Evolutionary conservation across 2,329 filamentous ascomycete species (phyloP), one percentile per base, ranked within the genome.

Genomic region (Triangularia verruculosa): DNA sequence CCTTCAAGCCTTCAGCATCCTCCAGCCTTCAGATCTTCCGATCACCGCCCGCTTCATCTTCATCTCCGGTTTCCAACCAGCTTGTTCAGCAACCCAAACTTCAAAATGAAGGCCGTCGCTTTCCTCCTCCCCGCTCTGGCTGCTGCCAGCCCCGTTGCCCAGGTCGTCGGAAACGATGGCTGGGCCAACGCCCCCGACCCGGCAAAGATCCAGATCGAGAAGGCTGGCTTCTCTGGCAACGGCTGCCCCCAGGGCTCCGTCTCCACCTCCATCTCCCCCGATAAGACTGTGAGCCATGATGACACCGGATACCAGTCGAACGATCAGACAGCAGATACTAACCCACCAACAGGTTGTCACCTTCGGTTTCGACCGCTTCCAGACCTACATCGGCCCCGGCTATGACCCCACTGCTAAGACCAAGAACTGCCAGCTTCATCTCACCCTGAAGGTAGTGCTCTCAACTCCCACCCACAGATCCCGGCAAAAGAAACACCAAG

Each of bases 381-480:
- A 80, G 72, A 79, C 78, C 59, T 80, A 78, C 72, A 80, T 79
- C 63, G 79, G 79, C 2, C 78, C 78, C n/a, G 77, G 75, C 55
- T 76, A 74, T 55, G 63, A 63, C 60, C 66, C 70, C 1, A 64
- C 74, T 15, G 75, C 79, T 64, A 74, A 72, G 68, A 76, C 74
- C 70, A 81, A 81, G 77, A 80, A 80, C 75, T 81, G 79, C 73
- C 78, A 80, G 71, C 77, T 81, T 32, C 78, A 81, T 70, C 68
- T 80, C 63, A 78, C 74, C 70, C 76, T 81, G 64, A 75, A 78
- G 39, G 39, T 47, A 47, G 13, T 6, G 34, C 34, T 17, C 59
- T 61, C 62, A 34, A 12, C 5, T 11, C 11, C 27, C 24, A n/a
- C 24, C 25, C 22, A 47, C 25, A 9, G 17, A 53, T 34, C 43